Conservation (phyloP, 345 rosid species). For the Stellera chamaejasme region DNA sequence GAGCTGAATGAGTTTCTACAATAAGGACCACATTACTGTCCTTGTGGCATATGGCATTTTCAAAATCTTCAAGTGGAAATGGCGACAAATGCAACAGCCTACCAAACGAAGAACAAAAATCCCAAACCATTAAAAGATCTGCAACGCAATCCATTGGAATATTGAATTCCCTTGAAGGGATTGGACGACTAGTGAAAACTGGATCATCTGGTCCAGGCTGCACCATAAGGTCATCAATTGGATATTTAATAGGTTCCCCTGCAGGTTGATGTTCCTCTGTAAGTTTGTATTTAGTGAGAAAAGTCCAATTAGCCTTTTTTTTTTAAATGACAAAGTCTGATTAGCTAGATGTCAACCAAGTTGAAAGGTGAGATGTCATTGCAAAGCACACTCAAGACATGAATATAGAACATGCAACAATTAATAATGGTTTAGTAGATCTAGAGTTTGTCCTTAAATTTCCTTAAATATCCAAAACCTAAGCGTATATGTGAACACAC, state of each 20-base stretch:
- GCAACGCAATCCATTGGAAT: constrained; percentile 72
- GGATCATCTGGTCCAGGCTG: constrained; percentile 64
- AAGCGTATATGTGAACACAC: no score
- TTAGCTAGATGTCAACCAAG: background rate
- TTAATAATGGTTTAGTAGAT: no score
- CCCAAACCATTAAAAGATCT: constrained; percentile 94
- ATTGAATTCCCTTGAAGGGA: constrained; percentile 70
- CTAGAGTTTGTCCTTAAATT: no score
- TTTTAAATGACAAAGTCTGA: background rate
- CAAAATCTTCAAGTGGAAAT: constrained; percentile 87
- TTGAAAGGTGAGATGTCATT: no score
- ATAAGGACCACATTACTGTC: constrained; percentile 74
- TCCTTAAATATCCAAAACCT: no score
- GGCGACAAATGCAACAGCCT: constrained; percentile 62
- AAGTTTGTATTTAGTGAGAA: constrained; percentile 16
- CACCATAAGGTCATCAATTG: constrained; percentile 84
- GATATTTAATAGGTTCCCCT: constrained; percentile 58
- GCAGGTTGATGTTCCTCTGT: constrained; percentile 35
- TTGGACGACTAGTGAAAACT: constrained; percentile 58
- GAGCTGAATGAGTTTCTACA: constrained; percentile 75
- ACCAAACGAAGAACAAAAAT: constrained; percentile 81
- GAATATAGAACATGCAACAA: no score
- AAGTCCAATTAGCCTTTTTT: no score
- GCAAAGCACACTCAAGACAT: no score
- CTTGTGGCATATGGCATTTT: constrained; percentile 85